Percentiles rank a stretch among this genome's conserved stretches.
Evolutionary conservation across 352 stramenopile species (phyloP).

Genomic region (Phytophthora podocarpi): DNA sequence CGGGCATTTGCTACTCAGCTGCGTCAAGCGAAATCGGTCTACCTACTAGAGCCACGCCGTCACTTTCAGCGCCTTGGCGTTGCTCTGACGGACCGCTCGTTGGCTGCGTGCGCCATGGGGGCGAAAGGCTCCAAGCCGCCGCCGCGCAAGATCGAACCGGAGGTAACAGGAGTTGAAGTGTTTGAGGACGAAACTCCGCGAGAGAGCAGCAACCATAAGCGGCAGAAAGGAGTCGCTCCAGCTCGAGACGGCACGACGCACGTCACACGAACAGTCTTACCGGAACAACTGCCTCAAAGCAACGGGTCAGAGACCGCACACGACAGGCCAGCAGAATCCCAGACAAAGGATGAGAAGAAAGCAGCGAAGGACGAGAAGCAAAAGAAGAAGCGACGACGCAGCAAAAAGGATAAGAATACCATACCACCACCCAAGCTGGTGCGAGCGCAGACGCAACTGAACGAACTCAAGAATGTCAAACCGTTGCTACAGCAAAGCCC

Average conservation of each 20-base stretch:
- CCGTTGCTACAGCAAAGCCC: slow-evolving; percentile 18
- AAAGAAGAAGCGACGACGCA: slow-evolving; percentile 43
- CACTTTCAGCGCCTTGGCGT: too few relatives aligned
- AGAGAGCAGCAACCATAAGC: slow-evolving; percentile 3
- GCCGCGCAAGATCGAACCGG: slow-evolving; percentile 26
- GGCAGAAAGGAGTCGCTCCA: slow-evolving; percentile 2
- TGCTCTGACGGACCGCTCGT: slow-evolving; percentile 14
- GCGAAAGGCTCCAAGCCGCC: slow-evolving; percentile 62
- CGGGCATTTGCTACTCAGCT: too few relatives aligned
- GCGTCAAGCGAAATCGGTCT: too few relatives aligned
- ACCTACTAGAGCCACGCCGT: too few relatives aligned
- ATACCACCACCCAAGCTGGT: slow-evolving; percentile 9
- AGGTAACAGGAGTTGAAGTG: slow-evolving; percentile 27
- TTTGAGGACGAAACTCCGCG: slow-evolving; percentile 19
- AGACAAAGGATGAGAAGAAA: slow-evolving; percentile 1
- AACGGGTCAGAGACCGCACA: not conserved
- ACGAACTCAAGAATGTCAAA: slow-evolving; percentile 48
- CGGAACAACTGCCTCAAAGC: not conserved
- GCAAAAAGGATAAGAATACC: slow-evolving; percentile 45
- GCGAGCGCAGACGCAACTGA: slow-evolving; percentile 30
- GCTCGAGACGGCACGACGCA: not conserved
- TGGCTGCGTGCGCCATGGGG: slow-evolving; percentile 42
- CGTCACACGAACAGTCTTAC: slow-evolving; percentile 2
- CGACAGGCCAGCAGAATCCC: not conserved
- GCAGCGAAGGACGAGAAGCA: slow-evolving; percentile 12